Conservation (phyloP, 2,329 filamentous ascomycete species). For the Arthrinium puccinioides region DNA sequence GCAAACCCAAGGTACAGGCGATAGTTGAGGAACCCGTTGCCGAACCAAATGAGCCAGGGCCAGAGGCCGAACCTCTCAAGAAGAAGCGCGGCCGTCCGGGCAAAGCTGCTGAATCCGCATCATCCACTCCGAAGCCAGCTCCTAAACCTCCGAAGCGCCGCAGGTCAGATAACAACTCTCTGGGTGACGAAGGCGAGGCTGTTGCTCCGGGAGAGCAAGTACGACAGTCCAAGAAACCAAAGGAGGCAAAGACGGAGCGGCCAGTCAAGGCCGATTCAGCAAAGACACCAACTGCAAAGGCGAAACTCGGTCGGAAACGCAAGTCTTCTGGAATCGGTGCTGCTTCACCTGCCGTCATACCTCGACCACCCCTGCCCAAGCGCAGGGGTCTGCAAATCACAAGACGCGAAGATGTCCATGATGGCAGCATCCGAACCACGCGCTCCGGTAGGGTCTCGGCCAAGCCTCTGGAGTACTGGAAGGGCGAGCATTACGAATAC, state of each 20-base stretch:
- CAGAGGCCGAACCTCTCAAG: constrained; percentile 7
- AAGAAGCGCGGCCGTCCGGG: constrained; percentile 1
- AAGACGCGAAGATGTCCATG: constrained; percentile 41
- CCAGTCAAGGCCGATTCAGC: constrained; percentile 12
- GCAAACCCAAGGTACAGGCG: constrained; percentile 12
- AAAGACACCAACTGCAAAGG: constrained; percentile 17
- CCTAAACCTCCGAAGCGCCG: constrained; percentile 13
- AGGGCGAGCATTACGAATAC: constrained; percentile 71
- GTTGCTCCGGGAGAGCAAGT: constrained; percentile 10
- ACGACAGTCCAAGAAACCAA: constrained; percentile 16
- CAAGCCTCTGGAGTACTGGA: constrained; percentile 78
- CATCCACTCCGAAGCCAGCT: constrained; percentile 8
- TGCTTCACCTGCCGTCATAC: constrained; percentile 41
- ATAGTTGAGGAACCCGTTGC: constrained; percentile 1
- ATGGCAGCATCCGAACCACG: constrained; percentile 49
- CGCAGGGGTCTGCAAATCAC: constrained; percentile 46
- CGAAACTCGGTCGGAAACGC: constrained; percentile 25
- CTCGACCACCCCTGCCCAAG: constrained; percentile 48
- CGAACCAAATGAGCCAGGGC: constrained; percentile 7
- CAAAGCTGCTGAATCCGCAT: background rate
- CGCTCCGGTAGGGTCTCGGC: constrained; percentile 74
- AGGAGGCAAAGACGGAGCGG: constrained; percentile 7
- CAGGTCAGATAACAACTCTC: constrained; percentile 11
- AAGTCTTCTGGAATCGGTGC: constrained; percentile 32
- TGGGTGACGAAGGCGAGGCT: constrained; percentile 8